Conservation (phyloP, 768 basidiomycete genomes). For the Cyathus striatus region DNA sequence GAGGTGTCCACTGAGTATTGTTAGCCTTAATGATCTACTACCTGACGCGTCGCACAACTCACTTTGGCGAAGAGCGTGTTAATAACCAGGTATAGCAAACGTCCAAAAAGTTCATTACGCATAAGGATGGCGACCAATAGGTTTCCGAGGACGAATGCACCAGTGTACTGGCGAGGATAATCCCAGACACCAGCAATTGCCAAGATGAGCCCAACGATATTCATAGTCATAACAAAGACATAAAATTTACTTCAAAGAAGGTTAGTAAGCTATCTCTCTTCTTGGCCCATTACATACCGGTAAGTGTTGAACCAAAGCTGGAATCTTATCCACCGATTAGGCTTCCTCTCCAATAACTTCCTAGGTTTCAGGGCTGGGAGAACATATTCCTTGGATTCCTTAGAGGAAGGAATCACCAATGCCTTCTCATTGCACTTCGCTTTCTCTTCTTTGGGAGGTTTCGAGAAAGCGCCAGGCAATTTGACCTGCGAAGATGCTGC, state of each 20-base stretch:
- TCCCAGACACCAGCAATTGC: conserved; percentile 62
- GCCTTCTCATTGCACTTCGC: not conserved
- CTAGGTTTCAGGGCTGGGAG: conserved; percentile 2
- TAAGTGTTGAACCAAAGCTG: conserved; percentile 80
- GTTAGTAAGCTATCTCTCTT: not conserved
- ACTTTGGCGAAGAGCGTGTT: conserved; percentile 82
- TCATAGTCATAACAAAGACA: conserved; percentile 52
- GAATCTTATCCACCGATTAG: conserved; percentile 52
- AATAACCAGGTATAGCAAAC: conserved; percentile 64
- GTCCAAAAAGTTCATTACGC: conserved; percentile 80
- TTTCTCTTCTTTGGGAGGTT: not conserved
- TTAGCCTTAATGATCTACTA: conserved; percentile 2
- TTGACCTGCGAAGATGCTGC: conserved; percentile 5
- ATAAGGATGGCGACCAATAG: conserved; percentile 67
- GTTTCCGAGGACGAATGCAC: conserved; percentile 74
- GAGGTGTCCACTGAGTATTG: conserved; percentile 35
- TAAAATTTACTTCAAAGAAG: conserved; percentile 62
- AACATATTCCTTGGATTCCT: not conserved
- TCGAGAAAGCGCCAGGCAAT: not conserved
- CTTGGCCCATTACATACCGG: conserved; percentile 36
- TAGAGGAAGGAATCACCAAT: conserved; percentile 1
- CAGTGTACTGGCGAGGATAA: conserved; percentile 61
- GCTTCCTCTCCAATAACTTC: conserved; percentile 25
- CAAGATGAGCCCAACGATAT: conserved; percentile 53
- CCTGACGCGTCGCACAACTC: conserved; percentile 3